Base-by-base conservation (phyloP, 495 filamentous ascomycete species). In the Penicillium riverlandense region DNA sequence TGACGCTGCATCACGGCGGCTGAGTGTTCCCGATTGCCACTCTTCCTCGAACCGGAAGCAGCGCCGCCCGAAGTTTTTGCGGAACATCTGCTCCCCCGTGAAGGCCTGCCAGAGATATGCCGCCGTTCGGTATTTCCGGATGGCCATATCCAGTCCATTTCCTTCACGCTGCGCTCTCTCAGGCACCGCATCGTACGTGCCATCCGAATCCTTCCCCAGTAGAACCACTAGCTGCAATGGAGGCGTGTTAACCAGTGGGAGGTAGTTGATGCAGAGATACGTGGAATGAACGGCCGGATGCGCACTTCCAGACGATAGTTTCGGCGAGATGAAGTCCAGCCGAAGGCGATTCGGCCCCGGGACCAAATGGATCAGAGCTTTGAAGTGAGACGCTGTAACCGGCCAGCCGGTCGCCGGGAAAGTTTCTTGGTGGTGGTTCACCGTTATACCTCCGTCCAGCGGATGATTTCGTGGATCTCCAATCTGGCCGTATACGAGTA, bases 81-180 rank as follows among this genome's bases (percentile, higher is more conserved):
- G 85, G 61, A 78, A 84, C 90, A 96, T 96, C 58, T 96, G 89
- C 57, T 95, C 89, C 10, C 85, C 87, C 1, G 90, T 96, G 56
- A 92, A 96, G 7, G 89, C 88, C 60, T 96, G 90, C 90, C 90
- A 96, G 2, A 96, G 74, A 59, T 96, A 94, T 12, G 88, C 90
- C 15, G 88, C 83, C 81, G 89, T 94, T 42, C 88, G 78, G 55
- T 87, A 95, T 62, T 96, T 96, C 44, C 78, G 76, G 50, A 92
- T 76, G 0, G 90, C 90, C 10, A 73, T 79, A 2, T 91, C 84
- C 29, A 96, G 54, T 2, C 75, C 77, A 57, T 91, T 91, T 4
- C 86, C 89, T 72, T 95, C 90, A 44, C 77, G 77, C 56, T 86
- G 79, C 35, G 76, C 63, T 30, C 84, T 72, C 41, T 89, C 80